A percentile compares a stretch with the other conserved stretches of the same genome.
These are phyloP conservation scores for Myxozyma monticola DNA, from an alignment of 805 yeast genomes.

Conservation along the genomic window DNA sequence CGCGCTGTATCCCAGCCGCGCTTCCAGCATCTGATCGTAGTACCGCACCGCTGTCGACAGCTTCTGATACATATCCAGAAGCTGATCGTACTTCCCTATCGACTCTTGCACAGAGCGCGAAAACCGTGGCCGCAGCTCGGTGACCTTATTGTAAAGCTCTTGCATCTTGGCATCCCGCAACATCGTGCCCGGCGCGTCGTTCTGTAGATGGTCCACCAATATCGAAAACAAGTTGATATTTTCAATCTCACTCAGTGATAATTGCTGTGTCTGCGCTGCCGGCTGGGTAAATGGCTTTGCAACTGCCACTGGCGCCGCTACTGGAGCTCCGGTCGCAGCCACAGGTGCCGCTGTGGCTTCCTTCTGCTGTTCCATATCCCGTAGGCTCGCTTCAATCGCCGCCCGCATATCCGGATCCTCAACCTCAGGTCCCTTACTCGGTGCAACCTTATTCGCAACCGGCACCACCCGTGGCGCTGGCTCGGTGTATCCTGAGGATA, in stretches of 20 bases:
- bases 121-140: conserved; percentile 66
- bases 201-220: conserved; percentile 55
- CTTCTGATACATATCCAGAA: conserved; percentile 74
- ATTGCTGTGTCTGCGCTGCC: conserved; percentile 26
- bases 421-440: conserved; percentile 47
- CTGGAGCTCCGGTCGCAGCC: neutral
- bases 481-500: conserved; percentile 21
- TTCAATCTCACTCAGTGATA: conserved; percentile 66
- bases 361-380: conserved; percentile 57
- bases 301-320: neutral
- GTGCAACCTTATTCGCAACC: conserved; percentile 1
- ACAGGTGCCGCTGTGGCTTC: conserved; percentile 20
- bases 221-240: conserved; percentile 67
- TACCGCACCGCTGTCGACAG: conserved; percentile 70
- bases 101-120: conserved; percentile 59
- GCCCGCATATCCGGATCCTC: conserved; percentile 85
- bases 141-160: conserved; percentile 59
- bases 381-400: conserved; percentile 88
- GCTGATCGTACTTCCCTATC: conserved; percentile 55
- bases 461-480: conserved; percentile 18
- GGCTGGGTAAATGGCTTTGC: too few relatives aligned
- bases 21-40: conserved; percentile 75
- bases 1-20: conserved; percentile 20
- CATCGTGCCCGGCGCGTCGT: conserved; percentile 47
- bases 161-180: conserved; percentile 53